A percentile compares a stretch with the other conserved stretches of the same genome.
Evolutionary conservation across 1,284 basidiomycete genomes (phyloP).

Genomic region (Rhodotorula sp.): DNA sequence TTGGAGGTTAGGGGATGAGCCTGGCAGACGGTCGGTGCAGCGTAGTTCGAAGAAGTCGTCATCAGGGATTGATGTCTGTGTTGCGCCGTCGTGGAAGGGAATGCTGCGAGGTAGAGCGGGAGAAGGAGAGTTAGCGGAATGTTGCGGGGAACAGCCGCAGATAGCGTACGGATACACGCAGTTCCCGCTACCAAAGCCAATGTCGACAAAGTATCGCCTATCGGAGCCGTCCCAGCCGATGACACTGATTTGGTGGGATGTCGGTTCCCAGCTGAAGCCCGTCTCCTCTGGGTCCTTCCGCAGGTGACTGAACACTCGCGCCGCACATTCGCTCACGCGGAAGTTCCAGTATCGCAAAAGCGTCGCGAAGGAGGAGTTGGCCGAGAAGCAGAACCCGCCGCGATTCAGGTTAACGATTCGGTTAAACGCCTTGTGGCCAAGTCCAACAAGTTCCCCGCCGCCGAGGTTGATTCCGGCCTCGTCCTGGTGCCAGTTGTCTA

Average conservation of each 20-base stretch:
- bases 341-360: constrained; percentile 22
- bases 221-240: constrained; percentile 23
- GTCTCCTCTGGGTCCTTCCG: constrained; percentile 19
- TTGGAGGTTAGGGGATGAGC: background rate
- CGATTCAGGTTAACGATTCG: constrained; percentile 18
- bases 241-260: constrained; percentile 21
- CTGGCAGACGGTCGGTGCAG: background rate
- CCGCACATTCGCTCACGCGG: constrained; percentile 23
- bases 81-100: constrained; percentile 1
- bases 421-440: constrained; percentile 12
- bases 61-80: background rate
- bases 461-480: constrained; percentile 18
- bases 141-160: no score
- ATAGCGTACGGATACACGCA: constrained; percentile 10
- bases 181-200: constrained; percentile 18
- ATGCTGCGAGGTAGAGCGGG: background rate
- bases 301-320: constrained; percentile 10
- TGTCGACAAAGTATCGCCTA: constrained; percentile 13
- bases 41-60: background rate
- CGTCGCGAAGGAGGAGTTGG: constrained; percentile 21
- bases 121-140: background rate
- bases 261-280: constrained; percentile 23
- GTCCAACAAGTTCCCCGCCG: constrained; percentile 5
- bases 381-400: constrained; percentile 33
- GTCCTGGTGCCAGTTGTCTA: constrained; percentile 19